Conservation (phyloP, 2,329 filamentous ascomycete species). For the Phaeosphaeriaceae sp. region DNA sequence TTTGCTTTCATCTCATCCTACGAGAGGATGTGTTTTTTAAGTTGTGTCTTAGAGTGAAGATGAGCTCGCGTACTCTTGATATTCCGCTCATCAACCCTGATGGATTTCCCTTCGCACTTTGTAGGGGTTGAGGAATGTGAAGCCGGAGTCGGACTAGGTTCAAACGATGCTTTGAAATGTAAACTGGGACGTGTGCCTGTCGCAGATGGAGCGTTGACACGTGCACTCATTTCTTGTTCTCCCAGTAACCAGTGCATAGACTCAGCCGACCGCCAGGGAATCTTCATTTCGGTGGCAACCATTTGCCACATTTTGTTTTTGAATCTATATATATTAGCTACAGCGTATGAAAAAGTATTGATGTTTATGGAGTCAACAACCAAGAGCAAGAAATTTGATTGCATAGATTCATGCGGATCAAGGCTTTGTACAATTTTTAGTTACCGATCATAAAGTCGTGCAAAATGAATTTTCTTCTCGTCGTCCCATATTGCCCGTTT, state of each 20-base stretch:
- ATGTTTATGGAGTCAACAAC: background rate
- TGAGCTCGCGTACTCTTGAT: no score
- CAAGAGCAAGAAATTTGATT: no score
- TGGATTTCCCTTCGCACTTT: no score
- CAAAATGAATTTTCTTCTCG: slow-evolving; percentile 95
- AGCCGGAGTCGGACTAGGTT: no score
- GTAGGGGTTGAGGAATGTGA: no score
- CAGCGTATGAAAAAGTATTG: background rate
- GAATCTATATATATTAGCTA: slow-evolving; percentile 67
- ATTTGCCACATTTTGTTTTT: slow-evolving; percentile 98
- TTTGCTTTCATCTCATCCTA: no score
- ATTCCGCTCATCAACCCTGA: no score
- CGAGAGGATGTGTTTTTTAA: no score
- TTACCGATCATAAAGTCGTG: slow-evolving; percentile 91
- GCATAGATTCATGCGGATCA: slow-evolving; percentile 4
- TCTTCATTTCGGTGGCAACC: slow-evolving; percentile 90
- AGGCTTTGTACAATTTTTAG: slow-evolving; percentile 23
- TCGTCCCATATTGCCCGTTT: slow-evolving; percentile 94
- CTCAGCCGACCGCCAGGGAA: slow-evolving; percentile 94
- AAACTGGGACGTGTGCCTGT: no score
- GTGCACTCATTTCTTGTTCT: slow-evolving; percentile 89
- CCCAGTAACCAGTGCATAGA: slow-evolving; percentile 99
- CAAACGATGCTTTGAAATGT: no score
- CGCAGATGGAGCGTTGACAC: slow-evolving; percentile 86
- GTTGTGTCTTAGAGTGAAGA: no score